Evolutionary conservation across 2,329 filamentous ascomycete genomes (phyloP), one percentile per base, ranked within the genome.

Genomic region (Curvularia lunata): DNA sequence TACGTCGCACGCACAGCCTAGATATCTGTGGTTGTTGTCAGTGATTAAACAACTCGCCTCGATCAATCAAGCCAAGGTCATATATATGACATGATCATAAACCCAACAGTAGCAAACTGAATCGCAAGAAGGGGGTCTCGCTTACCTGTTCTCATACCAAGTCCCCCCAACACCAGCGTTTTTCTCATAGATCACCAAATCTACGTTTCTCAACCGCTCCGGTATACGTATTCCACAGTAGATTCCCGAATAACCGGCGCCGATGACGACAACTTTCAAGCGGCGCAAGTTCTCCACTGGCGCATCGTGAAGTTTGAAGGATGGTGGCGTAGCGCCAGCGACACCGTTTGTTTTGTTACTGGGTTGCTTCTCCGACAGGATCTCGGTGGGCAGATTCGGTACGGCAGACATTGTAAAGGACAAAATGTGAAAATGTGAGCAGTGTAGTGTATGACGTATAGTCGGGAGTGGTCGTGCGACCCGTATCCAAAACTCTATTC

Each of bases 211-310:
- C 3, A 77, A 53, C 46, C 68, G 67, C 58, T 81, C 77, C 1
- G 78, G 78, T 59, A 81, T 78, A 5, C 79, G 70, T 49, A 81
- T 81, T 4, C 77, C 78, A 37, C 72, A 73, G 54, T 80, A 81
- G 8, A 81, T 77, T 19, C 78, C 78, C 0, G 77, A 79, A 48
- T 77, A 80, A 0, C 78, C 78, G 37, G 78, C 78, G 28, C 78
- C 78, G 25, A 81, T 79, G 4, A 80, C 76, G 50, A 81, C 78
- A 40, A 81, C 77, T 48, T 73, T 79, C 23, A 81, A 66, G 4
- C 71, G 76, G 6, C 79, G 70, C 38, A 75, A 68, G 52, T 80
- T 80, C 51, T 81, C 79, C n/a, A 81, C 67, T 0, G 77, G 75
- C 2, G 61, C 58, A 51, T 80, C 75, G 48, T 74, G 72, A 2